A percentile compares a stretch with the other conserved stretches of the same genome.
Evolutionary conservation across 495 filamentous ascomycete genomes (phyloP).

Genomic region (Terfezia boudieri): DNA sequence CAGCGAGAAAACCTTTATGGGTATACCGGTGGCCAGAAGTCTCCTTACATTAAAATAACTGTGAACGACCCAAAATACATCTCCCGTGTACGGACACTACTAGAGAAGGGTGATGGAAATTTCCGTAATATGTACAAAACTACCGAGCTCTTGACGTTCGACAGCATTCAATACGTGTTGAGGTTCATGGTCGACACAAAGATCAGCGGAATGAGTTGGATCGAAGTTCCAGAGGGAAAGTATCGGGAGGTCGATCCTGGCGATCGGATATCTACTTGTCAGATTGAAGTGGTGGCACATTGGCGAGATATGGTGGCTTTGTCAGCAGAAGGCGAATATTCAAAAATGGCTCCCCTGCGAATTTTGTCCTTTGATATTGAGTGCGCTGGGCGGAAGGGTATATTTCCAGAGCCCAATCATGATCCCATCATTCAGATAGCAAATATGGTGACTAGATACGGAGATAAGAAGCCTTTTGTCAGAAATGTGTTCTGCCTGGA

Average conservation of each 20-base stretch:
- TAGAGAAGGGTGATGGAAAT: conserved; percentile 59
- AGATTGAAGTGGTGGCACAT: conserved; percentile 73
- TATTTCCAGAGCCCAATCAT: conserved; percentile 78
- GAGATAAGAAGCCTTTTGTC: conserved; percentile 86
- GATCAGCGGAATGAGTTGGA: conserved; percentile 93
- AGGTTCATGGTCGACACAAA: conserved; percentile 95
- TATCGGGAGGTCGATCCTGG: conserved; percentile 32
- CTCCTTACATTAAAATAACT: conserved; percentile 77
- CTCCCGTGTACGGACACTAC: conserved; percentile 40
- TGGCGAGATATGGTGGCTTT: conserved; percentile 72
- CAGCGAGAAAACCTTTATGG: conserved; percentile 75
- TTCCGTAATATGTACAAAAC: conserved; percentile 76
- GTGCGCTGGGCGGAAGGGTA: conserved; percentile 87
- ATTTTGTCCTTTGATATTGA: conserved; percentile 97
- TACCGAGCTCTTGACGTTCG: conserved; percentile 63
- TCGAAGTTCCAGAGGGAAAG: conserved; percentile 52
- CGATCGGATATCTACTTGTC: conserved; percentile 67
- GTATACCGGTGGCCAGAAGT: conserved; percentile 80
- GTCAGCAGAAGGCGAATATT: conserved; percentile 81
- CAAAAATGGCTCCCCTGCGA: conserved; percentile 89
- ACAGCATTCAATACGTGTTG: conserved; percentile 84
- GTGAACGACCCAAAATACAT: conserved; percentile 73
- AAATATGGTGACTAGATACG: conserved; percentile 88
- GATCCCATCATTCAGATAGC: conserved; percentile 98
- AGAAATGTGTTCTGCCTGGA: conserved; percentile 92